These are phyloP conservation scores for Fusarium clavum DNA, from an alignment of 2,329 filamentous ascomycete genomes.

Conservation along the genomic window DNA sequence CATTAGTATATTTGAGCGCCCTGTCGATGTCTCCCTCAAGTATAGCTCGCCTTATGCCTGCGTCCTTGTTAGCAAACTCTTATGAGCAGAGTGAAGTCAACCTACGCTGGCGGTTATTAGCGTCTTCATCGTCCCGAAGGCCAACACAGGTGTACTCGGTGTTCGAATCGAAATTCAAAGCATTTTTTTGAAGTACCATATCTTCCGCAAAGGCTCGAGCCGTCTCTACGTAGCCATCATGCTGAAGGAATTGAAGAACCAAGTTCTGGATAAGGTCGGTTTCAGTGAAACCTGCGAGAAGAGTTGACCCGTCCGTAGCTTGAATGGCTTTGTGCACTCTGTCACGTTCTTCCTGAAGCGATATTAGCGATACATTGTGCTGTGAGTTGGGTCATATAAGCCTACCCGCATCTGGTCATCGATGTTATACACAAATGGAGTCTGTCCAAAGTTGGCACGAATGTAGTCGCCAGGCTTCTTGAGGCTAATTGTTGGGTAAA, in stretches of 20 bases:
- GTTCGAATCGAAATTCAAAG: slow-evolving; percentile 70
- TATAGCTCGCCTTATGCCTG: slow-evolving; percentile 87
- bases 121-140: slow-evolving; percentile 85
- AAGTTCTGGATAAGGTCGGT: slow-evolving; percentile 84
- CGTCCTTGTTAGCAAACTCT: slow-evolving; percentile 27
- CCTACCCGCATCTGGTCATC: slow-evolving; percentile 83
- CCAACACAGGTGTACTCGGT: slow-evolving; percentile 67
- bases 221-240: slow-evolving; percentile 96
- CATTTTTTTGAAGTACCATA: slow-evolving; percentile 77
- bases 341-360: slow-evolving; percentile 67
- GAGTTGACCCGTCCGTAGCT: slow-evolving; percentile 64
- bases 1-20: slow-evolving; percentile 83
- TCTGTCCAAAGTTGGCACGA: slow-evolving; percentile 74
- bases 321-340: slow-evolving; percentile 70
- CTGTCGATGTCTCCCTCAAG: slow-evolving; percentile 92
- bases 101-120: slow-evolving; percentile 86
- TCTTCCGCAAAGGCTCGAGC: slow-evolving; percentile 89
- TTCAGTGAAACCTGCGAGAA: slow-evolving; percentile 76
- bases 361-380: slow-evolving; percentile 24
- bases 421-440: slow-evolving; percentile 90
- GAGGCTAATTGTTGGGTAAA: slow-evolving; percentile 76
- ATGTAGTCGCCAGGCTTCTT: slow-evolving; percentile 73
- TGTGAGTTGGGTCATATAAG: slow-evolving; percentile 4
- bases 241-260: slow-evolving; percentile 86
- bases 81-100: not conserved